Base-by-base conservation (phyloP, 2,329 filamentous ascomycete genomes). In the Graphilbum fragrans region DNA sequence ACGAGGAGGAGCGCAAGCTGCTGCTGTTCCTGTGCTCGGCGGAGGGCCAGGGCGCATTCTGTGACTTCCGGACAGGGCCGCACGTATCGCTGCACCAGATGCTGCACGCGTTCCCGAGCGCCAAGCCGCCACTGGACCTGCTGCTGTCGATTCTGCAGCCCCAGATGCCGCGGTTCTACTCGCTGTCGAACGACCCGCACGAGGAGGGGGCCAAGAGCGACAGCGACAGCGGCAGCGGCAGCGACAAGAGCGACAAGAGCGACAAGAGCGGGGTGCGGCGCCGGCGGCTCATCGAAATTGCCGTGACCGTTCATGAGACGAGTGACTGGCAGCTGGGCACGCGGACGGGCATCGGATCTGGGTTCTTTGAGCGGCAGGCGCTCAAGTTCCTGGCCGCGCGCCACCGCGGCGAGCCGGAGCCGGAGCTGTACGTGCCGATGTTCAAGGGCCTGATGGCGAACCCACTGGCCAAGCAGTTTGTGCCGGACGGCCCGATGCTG, bases 401-500 rank as follows among this genome's bases (percentile, higher is more conserved):
- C 56, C 63, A 69, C 27, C 63, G 69, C 2, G 82, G 81, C 37
- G 67, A 72, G 41, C 12, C 29, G 23, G 58, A 63, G 38, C 69
- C 63, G 3, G 74, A 86, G 50, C 56, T 96, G 16, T 79, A 85
- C 51, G 69, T 96, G 5, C 92, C 92, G 52, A 95, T 98, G 86
- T 98, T 98, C 74, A 87, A 94, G 55, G 92, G 92, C 1, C 70
- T 98, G 35, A 98, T 98, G 92, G 81, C 87, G 47, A 98, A 98
- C 59, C 92, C 92, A 0, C 73, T 98, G 2, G 92, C 88, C 11
- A 82, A 81, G 56, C 80, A 95, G 56, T 98, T 96, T 56, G 82
- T 86, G 40, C 80, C 84, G 3, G 90, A 98, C 58, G 92, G 92
- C 0, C 92, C 92, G 0, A 98, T 98, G 92, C 79, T 98, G 31